phyloP scores from a whole-genome alignment of 2,329 filamentous ascomycete species.

The Chrysosporium queenslandicum region DNA sequence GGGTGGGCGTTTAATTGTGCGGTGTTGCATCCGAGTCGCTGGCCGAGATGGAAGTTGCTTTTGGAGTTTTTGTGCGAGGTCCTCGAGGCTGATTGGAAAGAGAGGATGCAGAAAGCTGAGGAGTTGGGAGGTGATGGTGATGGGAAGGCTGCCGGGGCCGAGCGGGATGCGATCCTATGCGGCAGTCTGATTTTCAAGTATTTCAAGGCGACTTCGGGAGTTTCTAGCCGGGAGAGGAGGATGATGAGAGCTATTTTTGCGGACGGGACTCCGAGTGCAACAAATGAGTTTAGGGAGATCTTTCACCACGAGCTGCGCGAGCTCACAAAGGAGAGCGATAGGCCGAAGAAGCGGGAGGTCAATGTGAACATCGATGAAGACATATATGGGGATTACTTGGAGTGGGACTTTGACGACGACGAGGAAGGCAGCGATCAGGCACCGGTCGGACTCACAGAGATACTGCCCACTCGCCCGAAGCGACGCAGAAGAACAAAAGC shows the following conservation, averaged over 20 bases:
- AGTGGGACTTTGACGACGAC: slow-evolving; percentile 31
- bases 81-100: slow-evolving; percentile 38
- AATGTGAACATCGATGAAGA: slow-evolving; percentile 39
- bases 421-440: slow-evolving; percentile 18
- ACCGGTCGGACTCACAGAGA: slow-evolving; percentile 12
- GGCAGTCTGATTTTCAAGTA: slow-evolving; percentile 38
- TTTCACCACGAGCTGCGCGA: slow-evolving; percentile 38
- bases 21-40: slow-evolving; percentile 58
- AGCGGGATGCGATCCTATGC: slow-evolving; percentile 19
- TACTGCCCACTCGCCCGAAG: slow-evolving; percentile 24
- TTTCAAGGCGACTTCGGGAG: slow-evolving; percentile 25
- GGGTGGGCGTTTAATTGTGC: slow-evolving; percentile 95
- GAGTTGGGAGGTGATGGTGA: slow-evolving; percentile 4
- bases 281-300: slow-evolving; percentile 37
- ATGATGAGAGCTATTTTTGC: slow-evolving; percentile 41
- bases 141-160: background rate
- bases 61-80: slow-evolving; percentile 56
- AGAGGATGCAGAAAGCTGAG: slow-evolving; percentile 22
- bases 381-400: slow-evolving; percentile 39
- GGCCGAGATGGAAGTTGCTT: slow-evolving; percentile 74
- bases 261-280: slow-evolving; percentile 30
- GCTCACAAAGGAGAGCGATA: slow-evolving; percentile 22
- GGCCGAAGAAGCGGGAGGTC: slow-evolving; percentile 32
- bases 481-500: slow-evolving; percentile 22
- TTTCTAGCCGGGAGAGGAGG: slow-evolving; percentile 31